Evolutionary conservation across 768 basidiomycete species (phyloP), one percentile per base, ranked within the genome.

Genomic region (Boletellus emodensis): DNA sequence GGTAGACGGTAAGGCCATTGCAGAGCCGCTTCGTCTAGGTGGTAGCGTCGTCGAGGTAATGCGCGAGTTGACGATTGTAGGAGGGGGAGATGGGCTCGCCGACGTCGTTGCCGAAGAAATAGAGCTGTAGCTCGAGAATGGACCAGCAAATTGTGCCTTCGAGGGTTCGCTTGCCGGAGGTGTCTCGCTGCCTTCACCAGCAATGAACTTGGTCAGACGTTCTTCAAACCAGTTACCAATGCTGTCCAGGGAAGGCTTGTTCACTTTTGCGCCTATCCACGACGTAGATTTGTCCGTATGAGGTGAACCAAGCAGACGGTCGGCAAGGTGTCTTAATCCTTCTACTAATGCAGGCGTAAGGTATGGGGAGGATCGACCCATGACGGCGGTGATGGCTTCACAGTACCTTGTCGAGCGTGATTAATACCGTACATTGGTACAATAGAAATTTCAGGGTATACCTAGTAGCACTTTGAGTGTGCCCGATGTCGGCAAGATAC

Each of bases 171-270:
- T 61, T 11, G 78, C 68, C 14, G 73, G 71, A 22, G 67, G 57
- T 10, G 72, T 65, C 30, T 70, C 67, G 35, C 87, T 87, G n/a
- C 75, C 80, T 45, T 96, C 94, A 2, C 95, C 96, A 9, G 94
- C 90, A 52, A 99, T 93, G 58, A 99, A 85, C 63, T 94, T 94
- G 14, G 92, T 92, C 62, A 99, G 82, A 15, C 88, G 82, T 12
- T 90, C 87, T 69, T 93, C 95, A 22, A 98, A 76, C 87, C 94
- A 97, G 39, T 84, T 86, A 24, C 94, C 89, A 43, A 98, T 82
- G 32, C 84, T 85, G 65, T 97, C 94, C 40, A 98, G 76, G 53
- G 90, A 95, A 3, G 96, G 94, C 60, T 94, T 93, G 33, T 84
- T 78, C 55, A 94, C 75, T 65, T 91, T 94, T n/a, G 82, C 78